phyloP scores from a whole-genome alignment of 331 rosid genomes.

The Spiraea crenata region DNA sequence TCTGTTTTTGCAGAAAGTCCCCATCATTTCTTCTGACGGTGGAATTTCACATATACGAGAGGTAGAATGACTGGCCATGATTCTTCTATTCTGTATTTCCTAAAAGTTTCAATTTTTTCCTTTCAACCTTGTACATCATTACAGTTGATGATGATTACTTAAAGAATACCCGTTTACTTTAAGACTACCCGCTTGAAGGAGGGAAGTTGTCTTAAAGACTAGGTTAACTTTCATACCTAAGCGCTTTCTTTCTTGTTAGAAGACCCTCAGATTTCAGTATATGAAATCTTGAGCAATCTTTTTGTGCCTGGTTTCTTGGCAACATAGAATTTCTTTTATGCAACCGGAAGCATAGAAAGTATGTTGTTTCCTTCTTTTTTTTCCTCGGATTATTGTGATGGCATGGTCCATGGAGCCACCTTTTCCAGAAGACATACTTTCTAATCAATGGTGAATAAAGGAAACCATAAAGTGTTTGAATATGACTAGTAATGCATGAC shows the following conservation, averaged over 20 bases:
- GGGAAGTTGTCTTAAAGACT: background rate
- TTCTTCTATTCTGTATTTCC: background rate
- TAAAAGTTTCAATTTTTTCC: background rate
- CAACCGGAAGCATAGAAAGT: background rate
- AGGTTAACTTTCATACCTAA: conserved; percentile 12
- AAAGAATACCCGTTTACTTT: conserved; percentile 8
- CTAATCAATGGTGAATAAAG: background rate
- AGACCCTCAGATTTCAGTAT: conserved; percentile 8
- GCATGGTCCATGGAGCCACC: background rate
- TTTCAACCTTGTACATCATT: conserved; percentile 11
- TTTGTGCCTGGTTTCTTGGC: background rate
- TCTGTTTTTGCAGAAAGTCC: conserved; percentile 65
- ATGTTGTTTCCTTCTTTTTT: too few species aligned
- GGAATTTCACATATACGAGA: conserved; percentile 47
- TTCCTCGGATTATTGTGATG: too few species aligned
- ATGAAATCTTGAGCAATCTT: background rate
- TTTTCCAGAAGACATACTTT: background rate
- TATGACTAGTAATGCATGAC: background rate
- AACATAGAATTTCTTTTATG: background rate
- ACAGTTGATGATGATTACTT: background rate
- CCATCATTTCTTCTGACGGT: conserved; percentile 76
- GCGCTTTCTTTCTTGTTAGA: conserved; percentile 3
- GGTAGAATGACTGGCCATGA: conserved; percentile 40
- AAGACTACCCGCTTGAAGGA: conserved; percentile 2
- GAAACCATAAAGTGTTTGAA: background rate